phyloP scores from a whole-genome alignment of 345 rosid species.

The Arabis alpina region DNA sequence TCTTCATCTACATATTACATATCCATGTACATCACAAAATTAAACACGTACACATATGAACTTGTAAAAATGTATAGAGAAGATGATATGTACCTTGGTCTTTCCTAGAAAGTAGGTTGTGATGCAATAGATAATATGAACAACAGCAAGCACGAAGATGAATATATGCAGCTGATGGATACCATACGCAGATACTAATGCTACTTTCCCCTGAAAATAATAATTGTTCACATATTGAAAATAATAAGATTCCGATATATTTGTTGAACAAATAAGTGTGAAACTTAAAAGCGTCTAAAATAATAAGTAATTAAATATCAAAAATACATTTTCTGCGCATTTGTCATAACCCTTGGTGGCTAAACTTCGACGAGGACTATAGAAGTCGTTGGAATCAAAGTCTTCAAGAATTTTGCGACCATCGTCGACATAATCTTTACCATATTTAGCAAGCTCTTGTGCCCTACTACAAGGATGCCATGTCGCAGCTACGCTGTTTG shows the following conservation, averaged over 20 bases:
- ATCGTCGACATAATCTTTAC: constrained; percentile 22
- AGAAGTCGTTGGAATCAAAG: constrained; percentile 30
- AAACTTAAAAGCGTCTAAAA: background rate
- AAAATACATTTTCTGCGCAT: constrained; percentile 50
- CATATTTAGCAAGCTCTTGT: background rate
- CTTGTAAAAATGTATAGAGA: constrained; percentile 4
- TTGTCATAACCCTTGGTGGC: constrained; percentile 46
- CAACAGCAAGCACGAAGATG: constrained; percentile 74
- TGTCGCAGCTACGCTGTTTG: constrained; percentile 46
- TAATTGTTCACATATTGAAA: background rate
- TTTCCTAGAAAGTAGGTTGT: constrained; percentile 65
- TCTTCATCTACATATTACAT: constrained; percentile 68
- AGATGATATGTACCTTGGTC: constrained; percentile 55
- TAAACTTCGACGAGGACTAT: constrained; percentile 54
- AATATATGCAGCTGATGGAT: constrained; percentile 81
- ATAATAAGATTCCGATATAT: background rate
- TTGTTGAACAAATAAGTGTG: background rate
- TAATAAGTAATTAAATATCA: background rate
- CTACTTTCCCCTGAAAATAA: constrained; percentile 67
- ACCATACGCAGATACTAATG: constrained; percentile 72
- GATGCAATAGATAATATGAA: constrained; percentile 70
- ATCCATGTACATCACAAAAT: constrained; percentile 11
- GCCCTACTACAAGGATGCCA: constrained; percentile 70
- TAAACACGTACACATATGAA: background rate
- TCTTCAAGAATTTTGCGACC: constrained; percentile 54